Evolutionary conservation across 1,284 basidiomycete species (phyloP).

Genomic region (Pterula multifida): DNA sequence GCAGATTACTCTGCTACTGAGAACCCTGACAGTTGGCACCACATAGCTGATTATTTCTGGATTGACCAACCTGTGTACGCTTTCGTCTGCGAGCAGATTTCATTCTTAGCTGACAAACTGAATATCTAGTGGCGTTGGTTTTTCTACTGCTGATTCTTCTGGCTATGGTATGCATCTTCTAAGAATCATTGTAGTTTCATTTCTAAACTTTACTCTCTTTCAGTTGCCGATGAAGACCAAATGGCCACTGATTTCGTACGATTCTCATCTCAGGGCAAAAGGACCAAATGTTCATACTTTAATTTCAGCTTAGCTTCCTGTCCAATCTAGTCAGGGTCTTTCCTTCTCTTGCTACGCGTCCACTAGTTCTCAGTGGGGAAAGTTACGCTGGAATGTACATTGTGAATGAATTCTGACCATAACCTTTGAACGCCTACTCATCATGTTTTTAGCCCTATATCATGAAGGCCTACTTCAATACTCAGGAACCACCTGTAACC

Average conservation of each 20-base stretch:
- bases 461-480: conserved; percentile 52
- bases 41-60: conserved; percentile 56
- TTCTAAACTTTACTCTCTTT: background rate
- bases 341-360: conserved; percentile 45
- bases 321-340: conserved; percentile 56
- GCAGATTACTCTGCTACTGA: conserved; percentile 30
- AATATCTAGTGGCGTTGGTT: conserved; percentile 41
- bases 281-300: conserved; percentile 2
- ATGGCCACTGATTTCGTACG: conserved; percentile 60
- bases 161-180: conserved; percentile 35
- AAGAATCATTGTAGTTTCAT: background rate
- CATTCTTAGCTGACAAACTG: conserved; percentile 7
- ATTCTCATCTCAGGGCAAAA: conserved; percentile 2
- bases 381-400: conserved; percentile 60
- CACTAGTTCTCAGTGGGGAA: conserved; percentile 51
- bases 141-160: conserved; percentile 46
- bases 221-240: conserved; percentile 55
- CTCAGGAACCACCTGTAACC: conserved; percentile 53
- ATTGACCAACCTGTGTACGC: conserved; percentile 59
- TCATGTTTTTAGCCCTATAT: conserved; percentile 47
- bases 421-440: background rate
- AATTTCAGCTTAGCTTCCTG: conserved; percentile 48
- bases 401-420: conserved; percentile 20
- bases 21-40: conserved; percentile 40
- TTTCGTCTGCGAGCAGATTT: background rate